phyloP scores from a whole-genome alignment of 495 filamentous ascomycete genomes.

The Achaetomiella virescens region DNA sequence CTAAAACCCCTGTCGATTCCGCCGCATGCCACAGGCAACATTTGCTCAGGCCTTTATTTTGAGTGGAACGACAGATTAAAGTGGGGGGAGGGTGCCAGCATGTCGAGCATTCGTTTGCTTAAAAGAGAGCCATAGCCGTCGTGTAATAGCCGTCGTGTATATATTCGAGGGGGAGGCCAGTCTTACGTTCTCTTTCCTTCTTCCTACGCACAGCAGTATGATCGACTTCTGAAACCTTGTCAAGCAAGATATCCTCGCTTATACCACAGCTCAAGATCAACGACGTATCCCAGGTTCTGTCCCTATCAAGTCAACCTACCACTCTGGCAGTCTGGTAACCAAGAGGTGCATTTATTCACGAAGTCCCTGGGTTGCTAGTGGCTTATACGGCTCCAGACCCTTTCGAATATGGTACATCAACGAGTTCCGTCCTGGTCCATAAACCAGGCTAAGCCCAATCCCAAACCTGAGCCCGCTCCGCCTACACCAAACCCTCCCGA shows the following conservation, averaged over 20 bases:
- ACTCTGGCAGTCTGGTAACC: neutral
- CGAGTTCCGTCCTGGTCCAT: neutral
- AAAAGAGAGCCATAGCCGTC: constrained; percentile 18
- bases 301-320: no score
- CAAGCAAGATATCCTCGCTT: no score
- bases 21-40: neutral
- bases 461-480: constrained; percentile 24
- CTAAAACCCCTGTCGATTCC: constrained; percentile 2
- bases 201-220: no score
- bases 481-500: constrained; percentile 29
- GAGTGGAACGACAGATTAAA: neutral
- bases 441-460: constrained; percentile 21
- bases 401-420: constrained; percentile 9
- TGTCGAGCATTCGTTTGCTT: constrained; percentile 6
- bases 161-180: no score
- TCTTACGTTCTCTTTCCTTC: no score
- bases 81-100: constrained; percentile 13
- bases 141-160: no score
- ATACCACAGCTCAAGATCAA: no score
- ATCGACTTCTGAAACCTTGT: neutral
- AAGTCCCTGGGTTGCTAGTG: no score
- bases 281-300: no score
- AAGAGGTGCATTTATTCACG: no score
- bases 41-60: constrained; percentile 23
- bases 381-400: neutral